Evolutionary conservation across 805 yeast genomes (phyloP).

Genomic region (Maudiozyma serrabonitensis): DNA sequence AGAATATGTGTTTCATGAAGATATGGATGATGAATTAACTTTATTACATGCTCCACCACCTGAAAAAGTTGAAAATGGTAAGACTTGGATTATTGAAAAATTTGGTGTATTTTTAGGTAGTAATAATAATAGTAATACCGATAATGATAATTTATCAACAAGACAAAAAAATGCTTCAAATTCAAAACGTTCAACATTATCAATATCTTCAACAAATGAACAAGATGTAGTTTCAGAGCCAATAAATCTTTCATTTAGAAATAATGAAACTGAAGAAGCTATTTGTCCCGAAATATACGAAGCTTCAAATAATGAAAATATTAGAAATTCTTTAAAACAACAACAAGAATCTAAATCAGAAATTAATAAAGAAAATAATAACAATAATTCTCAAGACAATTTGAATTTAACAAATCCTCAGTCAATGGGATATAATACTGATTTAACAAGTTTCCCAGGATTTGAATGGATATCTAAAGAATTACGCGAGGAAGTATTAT

Average conservation of each 20-base stretch:
- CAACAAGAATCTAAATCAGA: too few species aligned
- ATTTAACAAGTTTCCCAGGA: constrained; percentile 6
- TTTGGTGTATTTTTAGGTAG: constrained; percentile 62
- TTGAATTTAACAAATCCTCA: not conserved
- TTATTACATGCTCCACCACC: constrained; percentile 38
- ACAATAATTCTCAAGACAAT: not conserved
- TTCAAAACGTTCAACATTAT: not conserved
- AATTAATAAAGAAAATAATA: not conserved
- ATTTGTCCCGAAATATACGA: not conserved
- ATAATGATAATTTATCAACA: constrained; percentile 12
- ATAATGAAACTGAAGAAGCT: not conserved
- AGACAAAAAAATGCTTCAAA: constrained; percentile 1
- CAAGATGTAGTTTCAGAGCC: too few species aligned
- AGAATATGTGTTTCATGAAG: constrained; percentile 72
- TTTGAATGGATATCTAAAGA: constrained; percentile 56
- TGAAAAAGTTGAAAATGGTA: constrained; percentile 31
- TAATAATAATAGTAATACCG: constrained; percentile 14
- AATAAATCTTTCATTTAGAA: too few species aligned
- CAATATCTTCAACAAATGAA: not conserved
- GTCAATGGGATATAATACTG: not conserved
- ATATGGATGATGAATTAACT: constrained; percentile 61
- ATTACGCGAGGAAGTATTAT: constrained; percentile 57
- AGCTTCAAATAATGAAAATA: not conserved
- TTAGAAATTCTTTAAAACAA: not conserved
- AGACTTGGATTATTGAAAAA: constrained; percentile 58